Base-by-base conservation (phyloP, 768 basidiomycete genomes). In the Cyclocybe cylindracea region DNA sequence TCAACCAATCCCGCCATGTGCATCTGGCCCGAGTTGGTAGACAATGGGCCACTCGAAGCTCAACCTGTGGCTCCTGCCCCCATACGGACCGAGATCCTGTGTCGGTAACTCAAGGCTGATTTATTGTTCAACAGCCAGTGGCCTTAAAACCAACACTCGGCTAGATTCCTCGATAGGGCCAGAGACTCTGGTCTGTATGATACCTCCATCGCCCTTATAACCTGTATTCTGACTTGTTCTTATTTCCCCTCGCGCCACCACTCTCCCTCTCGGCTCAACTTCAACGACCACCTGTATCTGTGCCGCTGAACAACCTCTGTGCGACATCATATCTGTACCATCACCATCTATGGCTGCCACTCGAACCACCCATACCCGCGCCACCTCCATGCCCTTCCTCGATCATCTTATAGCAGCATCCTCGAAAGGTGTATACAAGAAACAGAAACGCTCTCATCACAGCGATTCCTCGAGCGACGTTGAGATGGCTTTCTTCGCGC, bases 401-500 rank as follows among this genome's bases (percentile, higher is more conserved):
- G 66, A 73, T 52, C 69, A 64, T 14, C 67, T 74, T 34, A 54
- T 73, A 73, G 68, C 66, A 59, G 66, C 66, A 49, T 42, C 58
- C 54, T 42, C 60, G 19, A 50, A 56, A 66, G 66, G 61, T 48
- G 71, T 68, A 33, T 66, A 56, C 73, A 82, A 76, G 72, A 80
- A 68, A 70, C 75, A 68, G 62, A 78, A 74, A 68, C 70, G 69
- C 67, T 62, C 68, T 55, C 61, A 61, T 52, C 60, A 66, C 55
- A 55, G 66, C 53, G 51, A 62, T 50, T 62, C 65, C 46, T 53
- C 59, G 39, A 68, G 63, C 62, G 68, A 76, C 50, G 86, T 86
- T 62, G 70, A 77, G 49, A 87, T 87, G 86, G 69, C 83, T 53
- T 75, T 81, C 63, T 83, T 82, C 62, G 68, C 71, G 10, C 74